These are phyloP conservation scores for Ilyonectria sp. DNA, from an alignment of 2,329 filamentous ascomycete genomes.

Conservation along the genomic window DNA sequence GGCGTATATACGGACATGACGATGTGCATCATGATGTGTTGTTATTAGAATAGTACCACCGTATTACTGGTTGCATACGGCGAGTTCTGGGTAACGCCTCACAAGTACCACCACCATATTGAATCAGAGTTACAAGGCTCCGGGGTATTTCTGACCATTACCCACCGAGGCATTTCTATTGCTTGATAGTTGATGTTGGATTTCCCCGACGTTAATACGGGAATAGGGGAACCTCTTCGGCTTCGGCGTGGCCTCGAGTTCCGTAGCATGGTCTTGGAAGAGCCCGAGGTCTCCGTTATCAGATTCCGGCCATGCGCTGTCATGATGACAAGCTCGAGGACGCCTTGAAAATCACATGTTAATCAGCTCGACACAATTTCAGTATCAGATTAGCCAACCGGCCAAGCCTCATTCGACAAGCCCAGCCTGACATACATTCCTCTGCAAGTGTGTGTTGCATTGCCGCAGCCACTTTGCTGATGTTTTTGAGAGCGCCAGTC, in stretches of 20 bases:
- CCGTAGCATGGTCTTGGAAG: neutral
- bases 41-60: too few species aligned
- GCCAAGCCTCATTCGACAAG: conserved; percentile 17
- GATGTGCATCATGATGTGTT: neutral
- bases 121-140: too few species aligned
- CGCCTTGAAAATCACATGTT: conserved; percentile 42
- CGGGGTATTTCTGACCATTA: neutral
- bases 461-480: conserved; percentile 5
- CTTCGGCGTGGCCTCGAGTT: neutral
- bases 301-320: conserved; percentile 10
- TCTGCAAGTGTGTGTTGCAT: conserved; percentile 28
- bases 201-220: neutral
- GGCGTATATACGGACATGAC: neutral
- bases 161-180: neutral
- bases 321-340: conserved; percentile 17
- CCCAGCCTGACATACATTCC: conserved; percentile 26
- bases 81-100: too few species aligned
- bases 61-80: too few species aligned
- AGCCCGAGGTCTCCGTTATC: neutral
- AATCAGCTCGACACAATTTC: conserved; percentile 25
- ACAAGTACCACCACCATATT: neutral
- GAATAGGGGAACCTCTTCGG: neutral
- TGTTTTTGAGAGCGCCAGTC: conserved; percentile 1
- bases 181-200: neutral
- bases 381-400: conserved; percentile 16